Percentiles rank a stretch among this genome's conserved stretches.
Evolutionary conservation across 257 asterid species (phyloP).

Genomic region (Solanum chaucha): DNA sequence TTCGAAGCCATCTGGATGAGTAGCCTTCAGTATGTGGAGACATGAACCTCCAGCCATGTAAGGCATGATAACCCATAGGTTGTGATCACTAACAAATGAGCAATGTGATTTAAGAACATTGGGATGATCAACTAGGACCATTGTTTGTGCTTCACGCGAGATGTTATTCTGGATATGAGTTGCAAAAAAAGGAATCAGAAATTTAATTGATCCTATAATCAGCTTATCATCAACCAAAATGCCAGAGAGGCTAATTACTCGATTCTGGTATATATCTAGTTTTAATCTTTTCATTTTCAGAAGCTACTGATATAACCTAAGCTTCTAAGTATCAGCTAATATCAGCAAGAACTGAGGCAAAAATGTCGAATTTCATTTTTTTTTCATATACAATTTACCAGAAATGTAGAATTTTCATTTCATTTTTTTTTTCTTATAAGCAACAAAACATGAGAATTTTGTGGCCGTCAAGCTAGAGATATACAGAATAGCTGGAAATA

Average conservation of each 20-base stretch:
- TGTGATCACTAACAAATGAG: conserved; percentile 86
- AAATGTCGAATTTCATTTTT: background rate
- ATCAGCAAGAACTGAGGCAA: background rate
- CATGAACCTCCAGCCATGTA: conserved; percentile 98
- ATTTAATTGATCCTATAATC: background rate
- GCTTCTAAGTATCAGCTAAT: background rate
- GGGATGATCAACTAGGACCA: conserved; percentile 92
- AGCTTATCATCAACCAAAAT: background rate
- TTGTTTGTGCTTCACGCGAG: conserved; percentile 92
- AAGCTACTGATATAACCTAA: background rate
- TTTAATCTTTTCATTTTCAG: background rate
- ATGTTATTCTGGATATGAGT: conserved; percentile 55
- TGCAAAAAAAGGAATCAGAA: background rate
- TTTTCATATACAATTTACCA: background rate
- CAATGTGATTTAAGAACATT: conserved; percentile 95
- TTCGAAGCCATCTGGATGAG: conserved; percentile 87
- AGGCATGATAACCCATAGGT: conserved; percentile 97
- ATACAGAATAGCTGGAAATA: background rate
- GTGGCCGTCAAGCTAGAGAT: background rate
- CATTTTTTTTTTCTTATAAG: background rate
- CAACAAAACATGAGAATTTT: background rate
- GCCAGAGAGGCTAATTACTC: background rate
- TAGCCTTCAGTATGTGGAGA: conserved; percentile 83
- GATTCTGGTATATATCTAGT: background rate
- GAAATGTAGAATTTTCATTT: background rate